Evolutionary conservation across 306 rosid genomes (phyloP), one percentile per base, ranked within the genome.

Genomic region (Dryas alaskensis): DNA sequence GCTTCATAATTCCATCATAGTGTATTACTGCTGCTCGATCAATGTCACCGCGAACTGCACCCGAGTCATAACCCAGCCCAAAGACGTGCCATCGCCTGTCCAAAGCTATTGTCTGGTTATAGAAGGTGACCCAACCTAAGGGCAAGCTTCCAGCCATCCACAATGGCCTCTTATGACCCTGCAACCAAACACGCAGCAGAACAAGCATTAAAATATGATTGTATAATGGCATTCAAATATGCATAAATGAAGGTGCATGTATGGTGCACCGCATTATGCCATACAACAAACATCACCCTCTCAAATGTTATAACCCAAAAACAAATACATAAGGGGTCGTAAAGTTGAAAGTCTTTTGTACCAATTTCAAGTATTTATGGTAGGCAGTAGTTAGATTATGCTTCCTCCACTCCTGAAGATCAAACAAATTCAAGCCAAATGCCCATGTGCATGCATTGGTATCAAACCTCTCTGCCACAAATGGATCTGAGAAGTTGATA

Each of bases 361-460:
- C 99, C 99, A 82, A 69, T 78, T 79, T 86, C 88, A 88, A 76
- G 84, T 86, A 90, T 51, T 80, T 81, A 74, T 84, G 87, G 82
- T 88, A 95, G 72, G 84, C 77, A 58, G 76, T 75, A 70, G 92
- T 95, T 77, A 95, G 76, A 76, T 90, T 81, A 55, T 86, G 84
- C 74, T 73, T 80, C 80, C 96, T 92, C 99, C 99, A 95, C 79
- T 83, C 83, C 39, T 75, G 84, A 74, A 95, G 90, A 83, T 95
- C 91, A 81, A 89, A 90, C 75, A 95, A 64, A 81, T 95, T 95
- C 92, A 92, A 77, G 81, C 99, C 99, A 80, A 92, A 95, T 54
- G 98, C 98, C 99, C 99, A 95, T 27, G 96, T 88, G 84, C 99
- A 95, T 49, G 92, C 84, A 79, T 86, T 88, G 72, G 16, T 75